Evolutionary conservation across 139 green algal genomes (phyloP).

Genomic region (Closterium sp.): DNA sequence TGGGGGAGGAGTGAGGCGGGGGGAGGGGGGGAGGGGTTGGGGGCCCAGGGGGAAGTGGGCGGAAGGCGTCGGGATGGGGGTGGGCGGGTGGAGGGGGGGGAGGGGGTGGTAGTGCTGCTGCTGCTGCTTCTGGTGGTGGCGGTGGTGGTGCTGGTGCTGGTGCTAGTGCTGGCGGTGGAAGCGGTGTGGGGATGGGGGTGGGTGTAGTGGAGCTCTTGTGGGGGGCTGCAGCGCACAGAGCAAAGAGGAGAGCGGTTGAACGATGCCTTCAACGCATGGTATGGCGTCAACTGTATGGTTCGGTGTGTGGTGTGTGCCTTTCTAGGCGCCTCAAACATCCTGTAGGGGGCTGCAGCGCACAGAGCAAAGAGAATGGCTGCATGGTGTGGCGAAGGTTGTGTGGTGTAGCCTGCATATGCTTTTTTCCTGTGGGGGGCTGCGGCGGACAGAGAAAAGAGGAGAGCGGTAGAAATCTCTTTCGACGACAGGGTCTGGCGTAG

Average conservation of each 20-base stretch:
- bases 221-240: background rate
- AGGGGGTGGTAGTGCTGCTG: no score
- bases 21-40: background rate
- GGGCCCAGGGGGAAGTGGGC: background rate
- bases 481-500: no score
- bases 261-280: background rate
- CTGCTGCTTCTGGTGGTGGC: background rate
- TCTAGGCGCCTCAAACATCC: no score
- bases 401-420: background rate
- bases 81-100: background rate
- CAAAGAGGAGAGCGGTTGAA: background rate
- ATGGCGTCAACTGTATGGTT: background rate
- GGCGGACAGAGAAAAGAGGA: no score
- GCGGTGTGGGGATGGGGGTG: background rate
- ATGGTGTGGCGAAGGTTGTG: no score
- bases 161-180: background rate
- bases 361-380: no score
- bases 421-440: no score
- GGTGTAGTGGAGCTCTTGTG: background rate
- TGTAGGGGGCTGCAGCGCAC: no score
- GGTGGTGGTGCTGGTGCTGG: background rate
- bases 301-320: no score
- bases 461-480: no score
- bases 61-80: background rate
- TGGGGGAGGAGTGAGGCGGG: background rate